A percentile compares a stretch with the other conserved stretches of the same genome.
phyloP scores from a whole-genome alignment of 2,329 filamentous ascomycete species.

The Cryphonectria japonica region DNA sequence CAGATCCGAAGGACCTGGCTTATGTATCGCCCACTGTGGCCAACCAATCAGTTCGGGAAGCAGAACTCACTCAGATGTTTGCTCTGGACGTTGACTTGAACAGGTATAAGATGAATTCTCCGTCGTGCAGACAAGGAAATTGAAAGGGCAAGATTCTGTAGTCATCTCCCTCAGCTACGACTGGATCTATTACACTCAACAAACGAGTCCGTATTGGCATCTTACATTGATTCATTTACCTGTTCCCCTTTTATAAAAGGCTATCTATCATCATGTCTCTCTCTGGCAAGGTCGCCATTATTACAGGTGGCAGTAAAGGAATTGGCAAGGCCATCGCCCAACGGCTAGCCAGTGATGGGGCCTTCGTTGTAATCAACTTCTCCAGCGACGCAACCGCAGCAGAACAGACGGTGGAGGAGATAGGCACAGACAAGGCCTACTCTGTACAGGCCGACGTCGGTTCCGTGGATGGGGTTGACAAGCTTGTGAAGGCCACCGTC shows the following conservation, averaged over 20 bases:
- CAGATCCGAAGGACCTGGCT: background rate
- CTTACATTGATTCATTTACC: background rate
- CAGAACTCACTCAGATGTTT: background rate
- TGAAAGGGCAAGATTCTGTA: background rate
- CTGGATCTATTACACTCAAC: background rate
- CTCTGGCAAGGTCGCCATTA: conserved; percentile 75
- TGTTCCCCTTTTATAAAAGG: background rate
- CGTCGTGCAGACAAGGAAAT: background rate
- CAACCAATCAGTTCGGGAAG: background rate
- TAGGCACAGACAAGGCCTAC: conserved; percentile 52
- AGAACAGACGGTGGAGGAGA: conserved; percentile 48
- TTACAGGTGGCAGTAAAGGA: conserved; percentile 80
- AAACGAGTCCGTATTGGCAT: background rate
- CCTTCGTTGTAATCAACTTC: conserved; percentile 69
- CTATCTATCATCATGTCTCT: conserved; percentile 17
- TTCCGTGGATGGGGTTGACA: conserved; percentile 49
- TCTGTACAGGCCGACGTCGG: conserved; percentile 61
- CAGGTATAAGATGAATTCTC: background rate
- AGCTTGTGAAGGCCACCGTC: conserved; percentile 53
- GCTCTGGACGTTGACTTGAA: background rate
- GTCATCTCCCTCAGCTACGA: background rate
- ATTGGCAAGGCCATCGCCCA: conserved; percentile 85
- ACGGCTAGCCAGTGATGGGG: conserved; percentile 83
- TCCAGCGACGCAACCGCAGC: conserved; percentile 51
- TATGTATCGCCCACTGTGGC: background rate